Conservation (phyloP, 1,284 basidiomycete species). For the Farysia itapuensis region DNA sequence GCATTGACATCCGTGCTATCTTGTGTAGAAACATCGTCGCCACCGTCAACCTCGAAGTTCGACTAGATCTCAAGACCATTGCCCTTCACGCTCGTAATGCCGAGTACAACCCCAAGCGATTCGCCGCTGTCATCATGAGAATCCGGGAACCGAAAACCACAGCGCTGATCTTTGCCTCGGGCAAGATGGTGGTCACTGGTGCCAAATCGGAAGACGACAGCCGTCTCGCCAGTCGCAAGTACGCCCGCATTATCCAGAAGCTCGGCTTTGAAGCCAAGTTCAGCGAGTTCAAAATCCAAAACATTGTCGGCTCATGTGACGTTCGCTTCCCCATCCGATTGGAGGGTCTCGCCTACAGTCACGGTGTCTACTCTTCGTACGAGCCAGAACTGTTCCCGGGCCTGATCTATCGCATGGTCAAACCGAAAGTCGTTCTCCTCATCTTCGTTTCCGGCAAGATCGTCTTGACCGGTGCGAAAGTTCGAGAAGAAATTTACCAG, state of each 20-base stretch:
- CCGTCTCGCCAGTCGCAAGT: slow-evolving; percentile 93
- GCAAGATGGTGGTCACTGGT: slow-evolving; percentile 99
- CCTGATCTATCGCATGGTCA: slow-evolving; percentile 99
- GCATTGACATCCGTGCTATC: neutral
- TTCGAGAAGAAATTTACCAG: slow-evolving; percentile 98
- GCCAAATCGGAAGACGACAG: slow-evolving; percentile 99
- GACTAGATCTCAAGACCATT: slow-evolving; percentile 96
- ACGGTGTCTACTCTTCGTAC: slow-evolving; percentile 97
- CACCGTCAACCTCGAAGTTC: slow-evolving; percentile 96
- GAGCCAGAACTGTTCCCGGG: slow-evolving; percentile 99
- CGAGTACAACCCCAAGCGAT: slow-evolving; percentile 99
- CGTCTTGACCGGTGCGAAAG: slow-evolving; percentile 97
- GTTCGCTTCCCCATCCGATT: slow-evolving; percentile 99
- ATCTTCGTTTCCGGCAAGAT: slow-evolving; percentile 99
- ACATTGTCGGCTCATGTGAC: slow-evolving; percentile 94
- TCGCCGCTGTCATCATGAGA: slow-evolving; percentile 99
- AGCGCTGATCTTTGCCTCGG: slow-evolving; percentile 97
- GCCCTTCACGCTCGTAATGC: slow-evolving; percentile 96
- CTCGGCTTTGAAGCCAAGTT: slow-evolving; percentile 99
- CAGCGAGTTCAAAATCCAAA: slow-evolving; percentile 99
- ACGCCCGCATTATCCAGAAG: slow-evolving; percentile 98
- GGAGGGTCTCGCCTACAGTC: slow-evolving; percentile 95
- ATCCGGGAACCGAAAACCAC: slow-evolving; percentile 99
- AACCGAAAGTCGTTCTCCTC: slow-evolving; percentile 96
- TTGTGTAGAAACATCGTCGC: slow-evolving; percentile 85